Evolutionary conservation across 306 rosid species (phyloP), one percentile per base, ranked within the genome.

Genomic region (Gynostemma pentaphyllum): DNA sequence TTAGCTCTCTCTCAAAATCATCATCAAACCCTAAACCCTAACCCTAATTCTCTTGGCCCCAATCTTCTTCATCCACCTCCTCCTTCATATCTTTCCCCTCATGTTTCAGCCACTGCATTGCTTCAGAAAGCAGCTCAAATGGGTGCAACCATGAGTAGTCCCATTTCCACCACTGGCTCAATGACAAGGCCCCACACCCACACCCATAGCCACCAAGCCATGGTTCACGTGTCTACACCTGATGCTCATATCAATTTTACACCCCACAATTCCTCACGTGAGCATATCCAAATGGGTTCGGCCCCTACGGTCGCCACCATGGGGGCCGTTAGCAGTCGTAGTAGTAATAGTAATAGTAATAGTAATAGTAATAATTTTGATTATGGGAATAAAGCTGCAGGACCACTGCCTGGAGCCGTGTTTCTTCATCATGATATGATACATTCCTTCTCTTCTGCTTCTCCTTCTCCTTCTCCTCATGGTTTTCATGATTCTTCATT

Each of bases 121-220:
- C 84, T 94, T 16, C 99, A 94, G 86, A 94, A 84, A 73, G 97
- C 99, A 69, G 94, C 99, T 32, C 89, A 86, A 62, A 86, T 92
- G 87, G 98, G 99, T 63, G 88, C 96, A 54, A 88, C 94, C 52
- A 78, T 78, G 70, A 82, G 84, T 76, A 19, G 49, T 73, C 52
- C 60, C 60, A 52, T 39, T 52, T 26, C 37, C 60, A 52, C 60
- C 37, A 52, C 37, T 57, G 46, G 46, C 64, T 57, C 46, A 18
- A 19, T 57, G 30, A 18, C 22, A 8, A 67, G 88, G 70, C 10
- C 88, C 86, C 85, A 85, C 81, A 67, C 57, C 1, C 74, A n/a
- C n/a, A n/a, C n/a, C n/a, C n/a, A n/a, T n/a, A n/a, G n/a, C n/a
- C n/a, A n/a, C n/a, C n/a, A n/a, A n/a, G n/a, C n/a, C n/a, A n/a